Base-by-base conservation (phyloP, 345 rosid species). In the Lepidium aucheri region DNA sequence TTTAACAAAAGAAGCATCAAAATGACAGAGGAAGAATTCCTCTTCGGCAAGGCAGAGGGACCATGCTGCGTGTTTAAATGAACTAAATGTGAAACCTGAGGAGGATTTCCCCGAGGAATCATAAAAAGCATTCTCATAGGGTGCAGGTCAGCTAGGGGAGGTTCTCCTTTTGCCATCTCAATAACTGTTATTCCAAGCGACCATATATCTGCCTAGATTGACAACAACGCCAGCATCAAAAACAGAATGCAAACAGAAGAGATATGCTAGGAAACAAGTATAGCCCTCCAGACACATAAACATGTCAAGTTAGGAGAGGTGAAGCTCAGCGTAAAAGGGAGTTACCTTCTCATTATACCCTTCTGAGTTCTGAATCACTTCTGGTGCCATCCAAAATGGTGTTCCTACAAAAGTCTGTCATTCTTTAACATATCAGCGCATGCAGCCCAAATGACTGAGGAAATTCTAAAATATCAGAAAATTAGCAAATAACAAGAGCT, bases 311-410 rank as follows among this genome's bases (percentile, higher is more conserved):
- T 15, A 46, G 35, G 61, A 18, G 30, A 45, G 26, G 67, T 13
- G 34, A 13, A 53, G 49, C n/a, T 55, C 42, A 10, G 49, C 15
- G 26, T n/a, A 49, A 39, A 28, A 56, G 50, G 8, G 28, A 69
- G 53, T 4, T 78, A 94, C 97, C 97, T 94, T 94, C 78, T 86
- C 97, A 53, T 94, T 85, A 74, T 94, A 94, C 53, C 99, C 99
- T 54, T 94, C 99, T 2, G 95, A 84, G 77, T 94, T 90, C 76
- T 90, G 97, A 84, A 94, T 94, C 49, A 94, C 99, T 75, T 94
- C 99, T n/a, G 99, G 99, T 18, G 99, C 99, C 99, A 94, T 94
- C 97, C 99, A 94, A 80, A 94, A 94, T 55, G 99, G 99, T 22
- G 99, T 94, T 78, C 99, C 97, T 74, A 94, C 97, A 80, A 94